Base-by-base conservation (phyloP, 306 rosid species). In the Glycine latifolia region DNA sequence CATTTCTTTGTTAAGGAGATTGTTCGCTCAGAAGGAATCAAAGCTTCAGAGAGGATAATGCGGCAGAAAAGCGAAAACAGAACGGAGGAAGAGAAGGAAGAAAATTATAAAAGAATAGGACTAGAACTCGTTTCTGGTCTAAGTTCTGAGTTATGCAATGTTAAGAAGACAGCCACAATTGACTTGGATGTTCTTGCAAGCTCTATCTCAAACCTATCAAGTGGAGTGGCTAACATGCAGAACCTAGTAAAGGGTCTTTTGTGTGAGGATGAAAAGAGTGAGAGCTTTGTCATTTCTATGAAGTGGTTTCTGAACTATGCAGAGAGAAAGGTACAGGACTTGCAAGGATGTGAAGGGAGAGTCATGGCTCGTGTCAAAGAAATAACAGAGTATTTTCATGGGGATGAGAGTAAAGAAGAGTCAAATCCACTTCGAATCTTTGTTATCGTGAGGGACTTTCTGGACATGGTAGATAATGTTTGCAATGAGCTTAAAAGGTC, bases 1-100 rank as follows among this genome's bases (percentile, higher is more conserved):
- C 69, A 62, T 62, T 62, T 62, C 69, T 62, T 62, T 62, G 69
- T 62, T 62, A 8, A 62, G 46, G 69, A 62, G 46, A 62, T 62
- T 33, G 46, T 62, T 62, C 69, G 69, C 16, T 62, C 69, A 12
- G 69, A 62, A 62, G 69, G 69, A 12, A 12, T 14, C 16, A 62
- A 62, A 35, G 69, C 69, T 31, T 62, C 46, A 35, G 15, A 62
- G 46, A 62, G 17, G 9, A 62, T 39, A 7, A 39, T 35, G 2
- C 1, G 0, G 69, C 15, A 7, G 3, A 14, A 61, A 7, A 33
- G 17, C 6, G 69, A 62, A 62, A 33, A 62, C 46, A 12, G 46
- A 62, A 33, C 46, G 10, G 69, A 62, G 46, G 69, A 62, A 61
- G 67, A 61, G 67, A 11, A 61, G 67, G 67, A 61, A 61, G 44